A percentile compares a stretch with the other conserved stretches of the same genome.
phyloP scores from a whole-genome alignment of 2,329 filamentous ascomycete species.

The Verticillium isaacii region DNA sequence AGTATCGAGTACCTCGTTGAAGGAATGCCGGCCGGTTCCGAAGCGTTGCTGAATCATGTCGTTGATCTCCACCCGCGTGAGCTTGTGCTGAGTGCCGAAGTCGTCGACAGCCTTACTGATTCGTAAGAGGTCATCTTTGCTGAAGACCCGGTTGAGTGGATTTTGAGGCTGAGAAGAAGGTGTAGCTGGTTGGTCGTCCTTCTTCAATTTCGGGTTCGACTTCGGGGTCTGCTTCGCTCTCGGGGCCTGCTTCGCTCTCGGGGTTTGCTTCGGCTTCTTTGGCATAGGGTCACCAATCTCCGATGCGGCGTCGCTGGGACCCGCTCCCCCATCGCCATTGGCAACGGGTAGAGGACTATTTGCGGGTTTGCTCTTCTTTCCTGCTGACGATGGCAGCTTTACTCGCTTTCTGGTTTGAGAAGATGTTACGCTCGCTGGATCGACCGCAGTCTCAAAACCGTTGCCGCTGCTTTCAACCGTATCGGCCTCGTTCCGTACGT shows the following conservation, averaged over 20 bases:
- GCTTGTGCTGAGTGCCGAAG: conserved; percentile 36
- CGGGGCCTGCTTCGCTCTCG: neutral
- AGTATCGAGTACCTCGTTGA: conserved; percentile 29
- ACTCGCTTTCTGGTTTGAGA: neutral
- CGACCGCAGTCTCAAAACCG: neutral
- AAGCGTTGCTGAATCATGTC: conserved; percentile 31
- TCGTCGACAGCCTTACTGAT: conserved; percentile 36
- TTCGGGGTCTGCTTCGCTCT: neutral
- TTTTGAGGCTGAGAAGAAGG: neutral
- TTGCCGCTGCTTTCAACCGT: neutral
- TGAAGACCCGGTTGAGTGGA: conserved; percentile 32
- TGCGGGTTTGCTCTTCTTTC: neutral
- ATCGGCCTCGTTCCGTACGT: conserved; percentile 20
- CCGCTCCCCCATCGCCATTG: neutral
- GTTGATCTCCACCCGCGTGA: conserved; percentile 43
- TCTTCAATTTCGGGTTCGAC: neutral
- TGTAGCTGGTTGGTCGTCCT: neutral
- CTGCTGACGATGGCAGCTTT: neutral
- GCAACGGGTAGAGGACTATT: neutral
- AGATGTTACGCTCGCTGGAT: neutral
- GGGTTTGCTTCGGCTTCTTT: neutral
- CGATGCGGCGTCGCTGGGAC: neutral
- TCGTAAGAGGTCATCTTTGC: conserved; percentile 33
- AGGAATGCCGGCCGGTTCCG: conserved; percentile 24
- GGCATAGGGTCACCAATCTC: neutral